These are phyloP conservation scores for Excoecaria agallocha DNA, from an alignment of 345 rosid genomes.

Conservation along the genomic window DNA sequence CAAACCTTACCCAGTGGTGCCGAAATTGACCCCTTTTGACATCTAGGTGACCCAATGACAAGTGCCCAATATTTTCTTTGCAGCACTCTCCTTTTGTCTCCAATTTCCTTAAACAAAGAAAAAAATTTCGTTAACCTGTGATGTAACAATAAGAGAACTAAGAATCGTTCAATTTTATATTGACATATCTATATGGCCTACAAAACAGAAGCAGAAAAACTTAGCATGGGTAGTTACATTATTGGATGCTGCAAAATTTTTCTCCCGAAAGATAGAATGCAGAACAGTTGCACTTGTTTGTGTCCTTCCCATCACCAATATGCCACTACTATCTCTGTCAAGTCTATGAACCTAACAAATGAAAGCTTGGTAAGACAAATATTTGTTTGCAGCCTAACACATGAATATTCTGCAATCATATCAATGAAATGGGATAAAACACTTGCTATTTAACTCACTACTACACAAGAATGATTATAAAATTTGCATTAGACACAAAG, in stretches of 20 bases:
- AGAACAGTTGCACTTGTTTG: constrained; percentile 66
- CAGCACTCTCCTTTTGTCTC: no score
- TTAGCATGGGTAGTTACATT: no score
- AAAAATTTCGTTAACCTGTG: no score
- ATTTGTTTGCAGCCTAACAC: no score
- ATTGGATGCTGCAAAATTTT: no score
- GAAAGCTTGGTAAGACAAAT: not conserved
- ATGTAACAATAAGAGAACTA: no score
- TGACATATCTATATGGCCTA: no score
- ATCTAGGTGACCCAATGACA: constrained; percentile 74
- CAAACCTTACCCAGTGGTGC: constrained; percentile 82
- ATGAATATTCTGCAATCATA: constrained; percentile 1
- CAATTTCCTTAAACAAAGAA: no score
- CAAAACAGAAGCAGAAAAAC: no score
- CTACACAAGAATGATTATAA: no score
- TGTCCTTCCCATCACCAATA: constrained; percentile 93
- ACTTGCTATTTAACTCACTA: not conserved
- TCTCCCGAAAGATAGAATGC: constrained; percentile 87
- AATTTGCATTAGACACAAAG: no score
- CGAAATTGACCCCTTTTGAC: constrained; percentile 58
- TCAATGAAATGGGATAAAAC: not conserved
- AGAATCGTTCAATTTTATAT: no score
- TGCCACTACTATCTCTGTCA: constrained; percentile 89
- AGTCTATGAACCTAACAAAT: constrained; percentile 81
- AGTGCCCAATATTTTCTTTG: constrained; percentile 81